Percentiles rank a stretch among this genome's conserved stretches.
Evolutionary conservation across 2,329 filamentous ascomycete species (phyloP).

Genomic region (Nemania sp.): DNA sequence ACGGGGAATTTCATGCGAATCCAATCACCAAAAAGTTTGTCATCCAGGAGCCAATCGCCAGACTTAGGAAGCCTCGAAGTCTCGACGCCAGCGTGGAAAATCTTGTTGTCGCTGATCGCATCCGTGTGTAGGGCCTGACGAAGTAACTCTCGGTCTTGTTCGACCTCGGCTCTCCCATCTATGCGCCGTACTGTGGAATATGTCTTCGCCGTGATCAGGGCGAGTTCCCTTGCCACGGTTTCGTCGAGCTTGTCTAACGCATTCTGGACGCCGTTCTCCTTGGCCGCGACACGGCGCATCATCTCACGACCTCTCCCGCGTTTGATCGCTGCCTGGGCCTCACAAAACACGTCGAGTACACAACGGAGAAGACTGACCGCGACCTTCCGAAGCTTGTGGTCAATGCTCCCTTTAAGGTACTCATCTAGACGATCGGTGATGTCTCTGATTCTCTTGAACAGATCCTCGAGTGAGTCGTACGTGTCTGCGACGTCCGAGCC

Average conservation of each 20-base stretch:
- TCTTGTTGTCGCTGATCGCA: not conserved
- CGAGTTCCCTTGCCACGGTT: not conserved
- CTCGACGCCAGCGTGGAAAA: not conserved
- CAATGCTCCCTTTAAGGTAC: not conserved
- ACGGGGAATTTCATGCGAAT: not conserved
- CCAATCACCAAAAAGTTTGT: not conserved
- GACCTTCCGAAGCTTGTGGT: not conserved
- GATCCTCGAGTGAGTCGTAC: not conserved
- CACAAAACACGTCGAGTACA: not conserved
- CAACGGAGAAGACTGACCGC: not conserved
- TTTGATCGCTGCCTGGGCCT: not conserved
- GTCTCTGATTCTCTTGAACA: constrained; percentile 1
- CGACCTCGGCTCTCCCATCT: not conserved
- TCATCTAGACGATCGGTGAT: not conserved
- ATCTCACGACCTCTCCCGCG: not conserved
- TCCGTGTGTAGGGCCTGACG: not conserved
- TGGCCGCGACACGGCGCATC: not conserved
- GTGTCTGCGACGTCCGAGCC: not conserved
- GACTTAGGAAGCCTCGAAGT: not conserved
- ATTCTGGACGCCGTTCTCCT: not conserved
- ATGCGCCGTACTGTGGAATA: not conserved
- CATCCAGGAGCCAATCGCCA: not conserved
- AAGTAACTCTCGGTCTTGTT: not conserved
- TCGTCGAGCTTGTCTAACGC: not conserved
- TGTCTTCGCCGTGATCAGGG: constrained; percentile 1